phyloP scores from a whole-genome alignment of 345 rosid species.

The Eucalyptus rudis region DNA sequence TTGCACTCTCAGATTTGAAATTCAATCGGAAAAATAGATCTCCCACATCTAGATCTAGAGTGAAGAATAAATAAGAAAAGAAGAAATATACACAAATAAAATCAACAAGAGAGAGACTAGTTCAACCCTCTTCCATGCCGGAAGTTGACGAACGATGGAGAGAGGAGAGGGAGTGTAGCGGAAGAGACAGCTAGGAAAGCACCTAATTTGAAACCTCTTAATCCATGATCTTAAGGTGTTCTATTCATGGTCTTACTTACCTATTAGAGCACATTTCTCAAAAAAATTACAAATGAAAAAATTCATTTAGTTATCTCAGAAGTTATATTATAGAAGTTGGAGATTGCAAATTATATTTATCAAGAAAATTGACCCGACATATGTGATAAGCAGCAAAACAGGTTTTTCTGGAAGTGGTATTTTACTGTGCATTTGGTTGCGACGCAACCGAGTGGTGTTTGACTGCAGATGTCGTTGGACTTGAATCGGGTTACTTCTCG shows the following conservation, averaged over 20 bases:
- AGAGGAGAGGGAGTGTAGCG: background rate
- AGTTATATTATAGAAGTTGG: background rate
- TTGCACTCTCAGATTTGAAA: no score
- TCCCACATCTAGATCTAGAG: background rate
- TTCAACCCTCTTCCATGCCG: background rate
- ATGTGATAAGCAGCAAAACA: background rate
- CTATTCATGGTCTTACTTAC: background rate
- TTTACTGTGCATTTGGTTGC: background rate
- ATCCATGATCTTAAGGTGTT: background rate
- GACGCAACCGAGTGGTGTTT: background rate
- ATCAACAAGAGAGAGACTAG: background rate
- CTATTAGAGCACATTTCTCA: accelerated
- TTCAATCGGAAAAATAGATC: no score
- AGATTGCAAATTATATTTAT: background rate
- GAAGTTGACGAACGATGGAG: background rate
- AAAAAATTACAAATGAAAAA: background rate
- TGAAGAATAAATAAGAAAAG: background rate
- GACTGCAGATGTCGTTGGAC: background rate
- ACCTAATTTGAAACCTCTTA: background rate
- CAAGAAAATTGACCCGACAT: background rate
- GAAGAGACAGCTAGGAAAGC: background rate
- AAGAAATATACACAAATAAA: background rate
- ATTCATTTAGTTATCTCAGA: background rate
- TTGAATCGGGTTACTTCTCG: background rate
- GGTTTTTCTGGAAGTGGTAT: background rate